phyloP scores from a whole-genome alignment of 2,329 filamentous ascomycete species.

The Talaromyces sp. region DNA sequence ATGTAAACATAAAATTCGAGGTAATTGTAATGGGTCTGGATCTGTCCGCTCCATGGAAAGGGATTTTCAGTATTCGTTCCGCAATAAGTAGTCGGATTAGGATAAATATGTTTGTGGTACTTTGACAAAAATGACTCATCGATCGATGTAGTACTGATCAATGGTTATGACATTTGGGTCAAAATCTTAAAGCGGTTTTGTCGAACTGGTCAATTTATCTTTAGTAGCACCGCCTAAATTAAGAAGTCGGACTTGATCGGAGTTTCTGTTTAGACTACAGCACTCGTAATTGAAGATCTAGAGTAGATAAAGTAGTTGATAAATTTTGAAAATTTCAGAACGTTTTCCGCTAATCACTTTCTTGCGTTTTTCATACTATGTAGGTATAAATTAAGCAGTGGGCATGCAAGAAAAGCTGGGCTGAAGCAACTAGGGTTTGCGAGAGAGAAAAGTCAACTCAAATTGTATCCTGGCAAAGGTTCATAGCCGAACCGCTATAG shows the following conservation, averaged over 20 bases:
- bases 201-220: background rate
- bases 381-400: background rate
- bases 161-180: background rate
- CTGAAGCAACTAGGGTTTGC: background rate
- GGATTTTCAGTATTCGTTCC: background rate
- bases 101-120: background rate
- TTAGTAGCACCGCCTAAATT: background rate
- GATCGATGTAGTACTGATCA: background rate
- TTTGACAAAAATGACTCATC: no score
- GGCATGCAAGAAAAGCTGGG: background rate
- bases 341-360: background rate
- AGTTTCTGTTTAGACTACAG: background rate
- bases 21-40: constrained; percentile 28
- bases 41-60: background rate
- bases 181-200: background rate
- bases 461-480: background rate
- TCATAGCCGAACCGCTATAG: background rate
- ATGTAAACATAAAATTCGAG: constrained; percentile 74
- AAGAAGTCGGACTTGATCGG: background rate
- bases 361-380: background rate
- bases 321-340: background rate
- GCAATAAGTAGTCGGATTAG: background rate
- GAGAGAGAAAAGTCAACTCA: background rate
- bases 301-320: background rate
- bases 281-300: background rate